Conservation (phyloP, 768 basidiomycete genomes). For the Termitomyces sp. region DNA sequence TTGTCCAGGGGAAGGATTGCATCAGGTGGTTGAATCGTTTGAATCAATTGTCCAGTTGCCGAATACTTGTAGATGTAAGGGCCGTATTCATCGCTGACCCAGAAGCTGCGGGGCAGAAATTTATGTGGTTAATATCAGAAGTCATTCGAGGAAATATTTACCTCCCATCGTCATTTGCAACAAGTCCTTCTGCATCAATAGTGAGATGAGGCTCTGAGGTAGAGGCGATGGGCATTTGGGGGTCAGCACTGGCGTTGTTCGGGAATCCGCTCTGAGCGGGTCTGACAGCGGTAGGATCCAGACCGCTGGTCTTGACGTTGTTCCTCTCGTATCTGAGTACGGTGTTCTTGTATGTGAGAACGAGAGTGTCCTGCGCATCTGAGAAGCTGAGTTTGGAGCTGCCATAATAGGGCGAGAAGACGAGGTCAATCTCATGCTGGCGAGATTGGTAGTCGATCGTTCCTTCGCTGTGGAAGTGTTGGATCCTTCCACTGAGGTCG, state of each 20-base stretch:
- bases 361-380: slow-evolving; percentile 47
- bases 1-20: slow-evolving; percentile 49
- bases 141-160: no score
- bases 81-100: slow-evolving; percentile 69
- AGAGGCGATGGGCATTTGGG: slow-evolving; percentile 44
- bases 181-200: slow-evolving; percentile 58
- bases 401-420: slow-evolving; percentile 52
- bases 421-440: slow-evolving; percentile 60
- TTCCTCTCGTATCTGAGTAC: slow-evolving; percentile 46
- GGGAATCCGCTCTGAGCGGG: slow-evolving; percentile 30
- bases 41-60: slow-evolving; percentile 41
- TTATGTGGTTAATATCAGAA: no score
- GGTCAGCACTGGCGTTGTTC: slow-evolving; percentile 31
- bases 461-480: slow-evolving; percentile 32
- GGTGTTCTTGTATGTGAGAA: slow-evolving; percentile 47
- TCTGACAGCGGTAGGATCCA: slow-evolving; percentile 50
- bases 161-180: no score
- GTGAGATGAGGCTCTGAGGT: slow-evolving; percentile 40
- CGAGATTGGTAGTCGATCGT: slow-evolving; percentile 62
- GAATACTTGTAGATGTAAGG: slow-evolving; percentile 60
- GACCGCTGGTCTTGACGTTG: slow-evolving; percentile 46
- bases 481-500: background rate
- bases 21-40: slow-evolving; percentile 54
- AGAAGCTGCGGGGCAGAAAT: slow-evolving; percentile 54
- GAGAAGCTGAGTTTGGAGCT: slow-evolving; percentile 41